Base-by-base conservation (phyloP, 1,139 yeast species). In the Scheffersomyces segobiensis region DNA sequence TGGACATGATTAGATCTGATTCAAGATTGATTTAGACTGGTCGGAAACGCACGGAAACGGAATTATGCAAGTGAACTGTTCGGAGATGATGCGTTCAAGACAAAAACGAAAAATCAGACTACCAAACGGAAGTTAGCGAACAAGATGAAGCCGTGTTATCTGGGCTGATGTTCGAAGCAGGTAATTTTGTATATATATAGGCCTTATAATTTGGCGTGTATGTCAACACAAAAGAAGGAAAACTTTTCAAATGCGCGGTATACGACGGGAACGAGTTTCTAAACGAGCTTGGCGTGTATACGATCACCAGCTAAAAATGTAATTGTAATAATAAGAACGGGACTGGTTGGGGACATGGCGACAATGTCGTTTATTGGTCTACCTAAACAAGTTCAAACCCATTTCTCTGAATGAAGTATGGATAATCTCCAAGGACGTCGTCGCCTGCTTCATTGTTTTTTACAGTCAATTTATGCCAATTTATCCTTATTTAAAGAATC, bases 231-330 rank as follows among this genome's bases (percentile, higher is more conserved):
- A 21, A 48, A 12, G 7, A 48, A 32, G 42, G 42, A 48, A 48
- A 48, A 48, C 24, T 48, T 48, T 48, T 20, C 50, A 20, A n/a
- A 48, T 21, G 49, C 18, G 22, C 24, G 49, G n/a, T 53, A 57
- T 47, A 59, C 59, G 61, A 59, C 56, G 58, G 61, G 61, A 56
- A 59, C 59, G 59, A 56, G 20, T 24, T 24, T 24, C 8, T 24
- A 24, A 3, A 24, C 32, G 32, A 24, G 32, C 1, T 7, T 10
- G 8, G 32, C 32, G 32, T 24, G 32, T 24, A 24, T 24, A 24
- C 32, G 32, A 24, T 7, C 5, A 24, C 10, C 5, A 6, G 32
- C 32, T 6, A 24, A 24, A n/a, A 10, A 24, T 24, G 8, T 24
- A 10, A 24, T 24, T 24, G 5, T 10, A 6, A 24, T 24, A 24